Evolutionary conservation across 805 yeast genomes (phyloP).

Genomic region (Wickerhamomyces silvicola): DNA sequence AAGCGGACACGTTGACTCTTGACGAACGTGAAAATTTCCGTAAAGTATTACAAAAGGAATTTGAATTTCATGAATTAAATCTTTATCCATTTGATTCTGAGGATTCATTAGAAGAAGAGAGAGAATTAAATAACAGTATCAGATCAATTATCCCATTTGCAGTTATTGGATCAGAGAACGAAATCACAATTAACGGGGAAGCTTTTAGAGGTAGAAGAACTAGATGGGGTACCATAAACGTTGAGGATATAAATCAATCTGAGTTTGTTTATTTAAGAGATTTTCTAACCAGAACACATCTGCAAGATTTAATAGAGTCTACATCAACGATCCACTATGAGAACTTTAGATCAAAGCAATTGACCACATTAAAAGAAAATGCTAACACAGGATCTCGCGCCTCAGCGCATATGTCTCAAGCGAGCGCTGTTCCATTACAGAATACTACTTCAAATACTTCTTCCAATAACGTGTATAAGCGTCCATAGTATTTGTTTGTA

Average conservation of each 20-base stretch:
- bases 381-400: conserved; percentile 38
- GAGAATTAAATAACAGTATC: conserved; percentile 67
- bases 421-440: conserved; percentile 8
- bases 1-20: conserved; percentile 82
- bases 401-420: conserved; percentile 28
- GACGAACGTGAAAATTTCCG: conserved; percentile 80
- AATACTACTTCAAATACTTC: conserved; percentile 6
- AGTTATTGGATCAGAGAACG: conserved; percentile 82
- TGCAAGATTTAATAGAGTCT: conserved; percentile 92
- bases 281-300: conserved; percentile 89
- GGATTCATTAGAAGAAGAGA: conserved; percentile 64
- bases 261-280: conserved; percentile 93
- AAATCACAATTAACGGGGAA: conserved; percentile 70
- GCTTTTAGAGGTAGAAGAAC: conserved; percentile 85
- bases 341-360: conserved; percentile 87
- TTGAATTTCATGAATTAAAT: conserved; percentile 61
- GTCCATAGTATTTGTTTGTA: no score
- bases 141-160: conserved; percentile 87
- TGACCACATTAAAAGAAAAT: conserved; percentile 88
- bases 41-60: conserved; percentile 69
- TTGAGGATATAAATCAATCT: conserved; percentile 92
- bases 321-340: conserved; percentile 88
- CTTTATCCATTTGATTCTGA: conserved; percentile 80
- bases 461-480: conserved; percentile 16
- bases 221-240: conserved; percentile 88